Evolutionary conservation across 2,329 filamentous ascomycete genomes (phyloP).

Genomic region (Stromatinia cepivora): DNA sequence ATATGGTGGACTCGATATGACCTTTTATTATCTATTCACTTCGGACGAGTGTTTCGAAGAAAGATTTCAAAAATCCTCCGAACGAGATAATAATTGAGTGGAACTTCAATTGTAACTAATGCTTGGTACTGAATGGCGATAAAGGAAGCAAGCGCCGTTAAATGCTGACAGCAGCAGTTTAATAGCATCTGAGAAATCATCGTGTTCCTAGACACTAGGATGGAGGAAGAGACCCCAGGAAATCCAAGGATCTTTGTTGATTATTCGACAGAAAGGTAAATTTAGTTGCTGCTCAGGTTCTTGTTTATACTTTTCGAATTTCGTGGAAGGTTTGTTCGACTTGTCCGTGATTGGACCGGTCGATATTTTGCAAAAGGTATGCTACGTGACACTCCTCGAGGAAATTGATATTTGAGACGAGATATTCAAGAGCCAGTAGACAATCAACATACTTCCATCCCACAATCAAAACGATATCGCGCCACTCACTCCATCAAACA

Average conservation of each 20-base stretch:
- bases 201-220: neutral
- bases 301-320: neutral
- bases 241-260: neutral
- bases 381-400: no score
- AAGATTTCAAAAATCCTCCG: neutral
- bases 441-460: no score
- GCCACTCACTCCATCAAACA: neutral
- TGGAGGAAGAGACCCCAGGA: no score
- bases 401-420: no score
- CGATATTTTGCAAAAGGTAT: no score
- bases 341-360: neutral
- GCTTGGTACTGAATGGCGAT: neutral
- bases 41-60: neutral
- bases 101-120: neutral
- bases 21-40: neutral
- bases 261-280: neutral
- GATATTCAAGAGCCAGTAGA: no score
- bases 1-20: neutral
- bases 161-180: neutral
- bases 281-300: neutral
- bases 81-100: neutral
- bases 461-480: neutral
- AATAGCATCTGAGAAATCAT: neutral
- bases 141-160: neutral
- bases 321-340: neutral